phyloP scores from a whole-genome alignment of 208 protist species.

The Trypanosoma melophagium region DNA sequence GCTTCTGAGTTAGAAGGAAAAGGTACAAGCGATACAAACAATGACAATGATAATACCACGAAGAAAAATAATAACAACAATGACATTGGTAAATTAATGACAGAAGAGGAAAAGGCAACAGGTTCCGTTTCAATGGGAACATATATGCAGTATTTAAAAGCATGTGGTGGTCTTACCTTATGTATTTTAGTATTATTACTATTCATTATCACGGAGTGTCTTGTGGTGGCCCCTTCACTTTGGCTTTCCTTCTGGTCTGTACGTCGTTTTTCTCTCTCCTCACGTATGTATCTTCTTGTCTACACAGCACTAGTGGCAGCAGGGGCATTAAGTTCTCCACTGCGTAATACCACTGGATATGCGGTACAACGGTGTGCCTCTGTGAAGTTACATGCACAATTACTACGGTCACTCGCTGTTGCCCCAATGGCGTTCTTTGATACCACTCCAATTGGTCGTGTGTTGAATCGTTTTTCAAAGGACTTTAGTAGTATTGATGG shows the following conservation, averaged over 20 bases:
- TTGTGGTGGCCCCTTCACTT: slow-evolving; percentile 37
- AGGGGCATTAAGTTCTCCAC: slow-evolving; percentile 34
- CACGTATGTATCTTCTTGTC: slow-evolving; percentile 41
- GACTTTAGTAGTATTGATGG: slow-evolving; percentile 87
- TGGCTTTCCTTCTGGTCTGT: slow-evolving; percentile 82
- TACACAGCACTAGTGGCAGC: slow-evolving; percentile 44
- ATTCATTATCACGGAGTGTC: slow-evolving; percentile 56
- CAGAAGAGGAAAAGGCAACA: slow-evolving; percentile 53
- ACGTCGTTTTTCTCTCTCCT: slow-evolving; percentile 14
- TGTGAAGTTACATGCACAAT: slow-evolving; percentile 40
- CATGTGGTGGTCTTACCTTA: slow-evolving; percentile 44
- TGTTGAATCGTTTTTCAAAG: slow-evolving; percentile 94
- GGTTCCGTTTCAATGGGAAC: slow-evolving; percentile 55
- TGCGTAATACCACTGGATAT: slow-evolving; percentile 44
- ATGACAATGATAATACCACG: background rate
- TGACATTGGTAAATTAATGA: slow-evolving; percentile 39
- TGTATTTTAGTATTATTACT: slow-evolving; percentile 50
- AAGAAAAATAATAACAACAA: background rate
- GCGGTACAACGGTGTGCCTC: slow-evolving; percentile 36
- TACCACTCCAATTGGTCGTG: slow-evolving; percentile 90
- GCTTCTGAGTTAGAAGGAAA: no score
- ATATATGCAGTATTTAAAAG: slow-evolving; percentile 62
- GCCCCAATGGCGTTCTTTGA: slow-evolving; percentile 94
- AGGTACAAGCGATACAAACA: background rate
- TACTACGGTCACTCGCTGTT: slow-evolving; percentile 53